These are phyloP conservation scores for Zygoascus tannicola DNA, from an alignment of 805 yeast genomes.

Conservation along the genomic window DNA sequence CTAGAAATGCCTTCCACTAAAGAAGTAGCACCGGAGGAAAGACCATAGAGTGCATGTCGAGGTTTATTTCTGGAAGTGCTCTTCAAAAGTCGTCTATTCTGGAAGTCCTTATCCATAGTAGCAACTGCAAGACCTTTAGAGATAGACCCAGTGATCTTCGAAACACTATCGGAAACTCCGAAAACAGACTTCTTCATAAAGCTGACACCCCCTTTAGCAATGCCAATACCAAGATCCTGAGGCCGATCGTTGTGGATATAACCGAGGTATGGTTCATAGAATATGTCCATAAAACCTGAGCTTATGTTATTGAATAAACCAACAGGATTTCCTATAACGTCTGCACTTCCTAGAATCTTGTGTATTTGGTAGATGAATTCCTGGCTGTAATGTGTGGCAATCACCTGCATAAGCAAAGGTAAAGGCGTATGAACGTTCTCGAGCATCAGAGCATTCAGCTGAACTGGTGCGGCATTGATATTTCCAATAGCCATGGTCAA, in stretches of 20 bases:
- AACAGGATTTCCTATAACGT: slow-evolving; percentile 93
- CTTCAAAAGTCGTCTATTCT: slow-evolving; percentile 56
- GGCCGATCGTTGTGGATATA: slow-evolving; percentile 90
- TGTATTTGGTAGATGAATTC: slow-evolving; percentile 87
- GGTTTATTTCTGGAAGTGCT: slow-evolving; percentile 72
- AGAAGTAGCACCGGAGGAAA: slow-evolving; percentile 80
- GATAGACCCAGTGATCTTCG: slow-evolving; percentile 85
- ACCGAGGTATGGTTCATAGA: slow-evolving; percentile 96
- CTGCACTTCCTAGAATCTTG: slow-evolving; percentile 92
- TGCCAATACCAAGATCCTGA: slow-evolving; percentile 86
- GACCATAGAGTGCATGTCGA: slow-evolving; percentile 74
- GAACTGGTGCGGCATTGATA: slow-evolving; percentile 92
- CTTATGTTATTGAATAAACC: slow-evolving; percentile 88
- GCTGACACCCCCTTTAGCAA: slow-evolving; percentile 93
- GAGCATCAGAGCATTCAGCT: slow-evolving; percentile 73
- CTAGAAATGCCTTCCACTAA: slow-evolving; percentile 78
- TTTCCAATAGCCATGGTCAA: slow-evolving; percentile 96
- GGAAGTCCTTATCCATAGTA: slow-evolving; percentile 78
- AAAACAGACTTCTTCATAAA: slow-evolving; percentile 90
- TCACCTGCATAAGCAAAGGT: slow-evolving; percentile 57
- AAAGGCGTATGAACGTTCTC: slow-evolving; percentile 86
- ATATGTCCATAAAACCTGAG: slow-evolving; percentile 92
- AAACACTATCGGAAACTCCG: slow-evolving; percentile 88
- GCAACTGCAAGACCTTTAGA: slow-evolving; percentile 91
- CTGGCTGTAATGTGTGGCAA: slow-evolving; percentile 82